phyloP scores from a whole-genome alignment of 2,329 filamentous ascomycete genomes.

The Ceratocystis variospora region DNA sequence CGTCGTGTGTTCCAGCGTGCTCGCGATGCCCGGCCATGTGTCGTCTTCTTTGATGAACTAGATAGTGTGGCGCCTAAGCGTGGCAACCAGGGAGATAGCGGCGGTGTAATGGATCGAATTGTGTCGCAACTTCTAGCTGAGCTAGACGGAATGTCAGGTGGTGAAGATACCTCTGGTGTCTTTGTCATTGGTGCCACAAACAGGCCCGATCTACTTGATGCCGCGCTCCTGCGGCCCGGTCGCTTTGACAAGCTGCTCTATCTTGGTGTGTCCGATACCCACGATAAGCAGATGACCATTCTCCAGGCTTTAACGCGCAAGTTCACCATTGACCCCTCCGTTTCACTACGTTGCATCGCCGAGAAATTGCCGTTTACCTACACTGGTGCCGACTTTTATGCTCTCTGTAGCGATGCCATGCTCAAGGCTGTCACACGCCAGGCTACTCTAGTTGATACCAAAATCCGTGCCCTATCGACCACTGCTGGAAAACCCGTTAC shows the following conservation, averaged over 20 bases:
- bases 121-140: conserved; percentile 90
- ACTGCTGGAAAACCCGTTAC: conserved; percentile 44
- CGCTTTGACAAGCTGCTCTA: conserved; percentile 99
- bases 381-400: conserved; percentile 94
- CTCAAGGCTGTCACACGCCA: conserved; percentile 93
- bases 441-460: conserved; percentile 67
- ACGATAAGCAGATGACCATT: conserved; percentile 90
- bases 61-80: conserved; percentile 91
- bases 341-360: conserved; percentile 64
- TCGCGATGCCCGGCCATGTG: conserved; percentile 70
- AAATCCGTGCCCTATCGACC: conserved; percentile 57
- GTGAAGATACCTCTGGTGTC: conserved; percentile 56
- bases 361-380: conserved; percentile 81
- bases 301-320: conserved; percentile 89
- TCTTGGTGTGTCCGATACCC: conserved; percentile 86
- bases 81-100: conserved; percentile 92
- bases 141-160: conserved; percentile 79
- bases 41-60: conserved; percentile 87
- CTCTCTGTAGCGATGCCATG: conserved; percentile 95
- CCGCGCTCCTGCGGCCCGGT: conserved; percentile 74
- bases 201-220: conserved; percentile 80
- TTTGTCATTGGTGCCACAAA: conserved; percentile 98
- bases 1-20: conserved; percentile 78
- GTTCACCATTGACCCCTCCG: conserved; percentile 70
- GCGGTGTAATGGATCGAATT: conserved; percentile 96